Evolutionary conservation across 148 eudicot genomes (phyloP).

Genomic region (Silene uniflora): DNA sequence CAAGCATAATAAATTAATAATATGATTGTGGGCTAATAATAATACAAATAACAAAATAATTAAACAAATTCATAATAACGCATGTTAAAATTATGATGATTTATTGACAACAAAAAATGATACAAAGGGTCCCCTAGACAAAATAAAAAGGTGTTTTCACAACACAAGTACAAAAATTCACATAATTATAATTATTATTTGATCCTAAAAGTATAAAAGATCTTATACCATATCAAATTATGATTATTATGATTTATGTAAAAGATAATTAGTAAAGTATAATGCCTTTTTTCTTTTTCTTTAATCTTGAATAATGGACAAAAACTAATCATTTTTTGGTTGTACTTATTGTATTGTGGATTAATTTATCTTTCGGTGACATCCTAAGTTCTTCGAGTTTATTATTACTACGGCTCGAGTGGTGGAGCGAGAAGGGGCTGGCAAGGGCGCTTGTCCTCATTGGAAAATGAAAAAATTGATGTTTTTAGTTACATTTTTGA

Average conservation of each 20-base stretch:
- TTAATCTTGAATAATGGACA: slow-evolving; percentile 15
- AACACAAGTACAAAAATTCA: slow-evolving; percentile 17
- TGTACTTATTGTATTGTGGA: slow-evolving; percentile 27
- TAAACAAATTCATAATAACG: slow-evolving; percentile 26
- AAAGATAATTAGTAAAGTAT: background rate
- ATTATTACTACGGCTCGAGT: slow-evolving; percentile 13
- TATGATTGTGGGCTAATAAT: slow-evolving; percentile 16
- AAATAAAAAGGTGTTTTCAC: slow-evolving; percentile 16
- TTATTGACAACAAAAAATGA: slow-evolving; percentile 27
- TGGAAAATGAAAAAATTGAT: too few relatives aligned
- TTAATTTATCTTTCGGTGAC: slow-evolving; percentile 17
- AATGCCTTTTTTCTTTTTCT: slow-evolving; percentile 16
- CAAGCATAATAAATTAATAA: slow-evolving; percentile 8
- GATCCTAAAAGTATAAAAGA: background rate
- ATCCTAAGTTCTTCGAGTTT: slow-evolving; percentile 17
- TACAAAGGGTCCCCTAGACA: slow-evolving; percentile 26
- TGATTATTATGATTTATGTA: background rate
- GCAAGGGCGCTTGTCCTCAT: too few relatives aligned
- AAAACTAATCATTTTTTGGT: slow-evolving; percentile 18
- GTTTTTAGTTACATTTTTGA: too few relatives aligned
- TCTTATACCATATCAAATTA: background rate
- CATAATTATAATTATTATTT: slow-evolving; percentile 14
- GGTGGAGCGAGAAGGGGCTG: too few relatives aligned
- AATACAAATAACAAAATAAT: background rate
- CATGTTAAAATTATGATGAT: slow-evolving; percentile 45